Evolutionary conservation across 306 rosid genomes (phyloP).

Genomic region (Vachellia collinsii): DNA sequence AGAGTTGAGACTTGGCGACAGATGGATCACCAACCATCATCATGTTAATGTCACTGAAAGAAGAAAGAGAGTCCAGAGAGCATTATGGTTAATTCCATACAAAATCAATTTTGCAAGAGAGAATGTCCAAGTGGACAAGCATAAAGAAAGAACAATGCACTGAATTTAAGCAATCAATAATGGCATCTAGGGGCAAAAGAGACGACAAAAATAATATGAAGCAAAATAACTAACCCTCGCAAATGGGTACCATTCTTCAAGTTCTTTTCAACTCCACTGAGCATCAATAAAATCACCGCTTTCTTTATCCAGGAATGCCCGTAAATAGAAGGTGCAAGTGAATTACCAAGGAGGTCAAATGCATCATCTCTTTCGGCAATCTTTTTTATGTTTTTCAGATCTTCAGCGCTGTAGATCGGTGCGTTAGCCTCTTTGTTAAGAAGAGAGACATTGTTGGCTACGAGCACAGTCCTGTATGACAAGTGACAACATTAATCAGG

Average conservation of each 20-base stretch:
- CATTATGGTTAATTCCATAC: conserved; percentile 11
- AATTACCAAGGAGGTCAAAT: conserved; percentile 90
- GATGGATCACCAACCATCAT: conserved; percentile 99
- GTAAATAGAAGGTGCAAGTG: conserved; percentile 96
- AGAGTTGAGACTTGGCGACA: conserved; percentile 98
- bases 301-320: conserved; percentile 98
- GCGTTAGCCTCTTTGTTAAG: conserved; percentile 99
- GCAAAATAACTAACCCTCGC: conserved; percentile 75
- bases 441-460: conserved; percentile 86
- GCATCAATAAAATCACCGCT: conserved; percentile 93
- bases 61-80: conserved; percentile 8
- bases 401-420: conserved; percentile 79
- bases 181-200: conserved; percentile 25
- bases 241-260: conserved; percentile 94
- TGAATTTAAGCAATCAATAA: conserved; percentile 15
- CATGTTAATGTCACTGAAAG: conserved; percentile 92
- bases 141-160: conserved; percentile 8
- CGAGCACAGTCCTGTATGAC: conserved; percentile 79
- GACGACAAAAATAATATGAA: conserved; percentile 3
- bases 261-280: conserved; percentile 97
- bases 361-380: conserved; percentile 88
- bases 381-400: conserved; percentile 75
- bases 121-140: neutral
- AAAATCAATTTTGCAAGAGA: conserved; percentile 22
- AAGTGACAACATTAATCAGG: conserved; percentile 33